phyloP scores from a whole-genome alignment of 805 yeast species.

The Cyberlindnera mrakii region DNA sequence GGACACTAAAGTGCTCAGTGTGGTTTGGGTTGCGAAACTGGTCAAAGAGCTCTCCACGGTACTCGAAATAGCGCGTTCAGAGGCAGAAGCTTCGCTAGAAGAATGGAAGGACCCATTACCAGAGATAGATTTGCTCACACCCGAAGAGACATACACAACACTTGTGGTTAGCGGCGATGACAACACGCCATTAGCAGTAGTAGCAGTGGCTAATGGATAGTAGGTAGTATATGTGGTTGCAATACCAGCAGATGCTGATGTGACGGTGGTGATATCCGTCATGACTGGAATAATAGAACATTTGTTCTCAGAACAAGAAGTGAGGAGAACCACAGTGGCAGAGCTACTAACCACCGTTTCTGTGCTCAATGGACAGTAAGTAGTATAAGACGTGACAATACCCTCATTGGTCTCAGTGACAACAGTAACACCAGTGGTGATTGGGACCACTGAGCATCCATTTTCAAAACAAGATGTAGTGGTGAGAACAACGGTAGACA shows the following conservation, averaged over 20 bases:
- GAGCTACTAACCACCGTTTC: slow-evolving; percentile 6
- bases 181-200: no score
- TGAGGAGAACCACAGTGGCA: slow-evolving; percentile 8
- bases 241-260: slow-evolving; percentile 43
- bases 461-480: slow-evolving; percentile 22
- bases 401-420: slow-evolving; percentile 18
- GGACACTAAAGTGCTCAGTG: no score
- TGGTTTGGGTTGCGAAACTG: no score
- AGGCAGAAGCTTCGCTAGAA: no score
- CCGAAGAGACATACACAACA: no score
- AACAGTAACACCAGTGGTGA: slow-evolving; percentile 24
- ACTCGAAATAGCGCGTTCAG: no score
- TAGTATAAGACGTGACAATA: slow-evolving; percentile 19
- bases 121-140: no score
- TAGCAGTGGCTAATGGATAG: no score
- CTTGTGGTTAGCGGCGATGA: no score
- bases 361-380: slow-evolving; percentile 19
- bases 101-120: no score
- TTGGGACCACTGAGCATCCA: slow-evolving; percentile 18
- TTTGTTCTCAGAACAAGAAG: slow-evolving; percentile 10
- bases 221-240: no score
- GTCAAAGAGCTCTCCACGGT: no score
- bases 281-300: slow-evolving; percentile 22
- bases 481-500: not conserved
- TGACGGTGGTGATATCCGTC: slow-evolving; percentile 41